These are phyloP conservation scores for Daldinia bambusicola DNA, from an alignment of 495 filamentous ascomycete genomes.

Conservation along the genomic window DNA sequence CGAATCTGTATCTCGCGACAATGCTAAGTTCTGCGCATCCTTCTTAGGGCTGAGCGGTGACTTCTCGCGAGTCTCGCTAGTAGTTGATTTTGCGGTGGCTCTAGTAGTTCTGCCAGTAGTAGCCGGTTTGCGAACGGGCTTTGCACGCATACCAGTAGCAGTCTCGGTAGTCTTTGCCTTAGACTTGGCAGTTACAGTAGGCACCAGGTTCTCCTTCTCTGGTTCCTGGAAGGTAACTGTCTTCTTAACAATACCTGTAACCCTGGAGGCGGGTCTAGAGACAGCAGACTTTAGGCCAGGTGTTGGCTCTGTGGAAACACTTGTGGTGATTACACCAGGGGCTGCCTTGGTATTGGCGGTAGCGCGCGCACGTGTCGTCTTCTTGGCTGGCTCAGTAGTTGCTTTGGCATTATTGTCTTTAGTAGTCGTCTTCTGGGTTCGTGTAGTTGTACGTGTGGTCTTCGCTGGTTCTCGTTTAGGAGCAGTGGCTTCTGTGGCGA, in stretches of 20 bases:
- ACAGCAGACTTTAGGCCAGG: conserved; percentile 51
- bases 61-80: conserved; percentile 43
- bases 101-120: conserved; percentile 42
- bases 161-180: conserved; percentile 45
- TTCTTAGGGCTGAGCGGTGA: conserved; percentile 66
- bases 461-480: conserved; percentile 45
- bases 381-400: conserved; percentile 48
- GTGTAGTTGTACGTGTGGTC: conserved; percentile 47
- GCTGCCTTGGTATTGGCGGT: conserved; percentile 44
- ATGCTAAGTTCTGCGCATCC: conserved; percentile 57
- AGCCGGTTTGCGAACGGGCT: conserved; percentile 53
- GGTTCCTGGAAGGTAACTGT: conserved; percentile 67
- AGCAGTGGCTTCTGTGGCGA: conserved; percentile 12
- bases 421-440: conserved; percentile 50
- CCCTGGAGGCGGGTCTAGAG: conserved; percentile 43
- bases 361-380: conserved; percentile 53
- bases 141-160: conserved; percentile 55
- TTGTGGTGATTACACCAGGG: conserved; percentile 43
- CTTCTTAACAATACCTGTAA: conserved; percentile 55
- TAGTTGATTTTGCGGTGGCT: conserved; percentile 36
- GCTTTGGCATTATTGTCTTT: conserved; percentile 37
- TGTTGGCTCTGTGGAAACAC: conserved; percentile 50
- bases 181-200: conserved; percentile 38
- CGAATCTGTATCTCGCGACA: conserved; percentile 54
- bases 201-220: conserved; percentile 65